Evolutionary conservation across 352 stramenopile species (phyloP).

Genomic region (Pythium rishiriense): DNA sequence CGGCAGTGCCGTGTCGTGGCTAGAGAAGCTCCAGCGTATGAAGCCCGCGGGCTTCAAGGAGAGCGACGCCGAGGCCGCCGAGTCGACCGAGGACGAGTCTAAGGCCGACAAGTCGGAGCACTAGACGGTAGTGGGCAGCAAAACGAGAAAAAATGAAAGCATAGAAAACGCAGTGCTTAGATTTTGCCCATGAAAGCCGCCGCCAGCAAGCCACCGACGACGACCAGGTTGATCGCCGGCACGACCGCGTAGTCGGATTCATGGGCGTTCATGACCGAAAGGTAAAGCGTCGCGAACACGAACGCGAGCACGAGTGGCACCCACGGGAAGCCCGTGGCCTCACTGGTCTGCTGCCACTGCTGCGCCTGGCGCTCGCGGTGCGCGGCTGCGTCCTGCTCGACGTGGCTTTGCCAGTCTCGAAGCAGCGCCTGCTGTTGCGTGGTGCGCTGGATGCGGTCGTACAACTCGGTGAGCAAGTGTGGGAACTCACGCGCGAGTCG

Average conservation of each 20-base stretch:
- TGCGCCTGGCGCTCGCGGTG: conserved; percentile 35
- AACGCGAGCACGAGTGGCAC: conserved; percentile 45
- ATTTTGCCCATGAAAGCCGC: conserved; percentile 39
- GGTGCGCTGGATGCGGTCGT: conserved; percentile 20
- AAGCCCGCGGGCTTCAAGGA: conserved; percentile 62
- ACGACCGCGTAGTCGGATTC: conserved; percentile 51
- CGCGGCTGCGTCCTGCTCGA: conserved; percentile 25
- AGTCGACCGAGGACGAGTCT: conserved; percentile 10
- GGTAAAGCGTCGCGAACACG: conserved; percentile 57
- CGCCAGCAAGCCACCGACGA: conserved; percentile 37
- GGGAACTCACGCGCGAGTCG: conserved; percentile 32
- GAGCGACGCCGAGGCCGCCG: conserved; percentile 15
- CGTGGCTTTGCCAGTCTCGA: conserved; percentile 41
- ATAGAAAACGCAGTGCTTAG: conserved; percentile 5
- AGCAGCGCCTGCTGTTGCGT: conserved; percentile 18
- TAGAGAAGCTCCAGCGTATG: conserved; percentile 89
- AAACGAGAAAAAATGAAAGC: neutral
- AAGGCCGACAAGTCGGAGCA: conserved; percentile 8
- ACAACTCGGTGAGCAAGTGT: conserved; percentile 48
- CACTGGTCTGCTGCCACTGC: conserved; percentile 31
- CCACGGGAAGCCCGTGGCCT: conserved; percentile 46
- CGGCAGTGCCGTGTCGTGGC: conserved; percentile 77
- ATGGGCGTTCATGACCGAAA: conserved; percentile 49
- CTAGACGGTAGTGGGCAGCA: no score
- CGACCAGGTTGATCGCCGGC: conserved; percentile 51